Conservation (phyloP, 2,329 filamentous ascomycete species). For the Alternaria arborescens region DNA sequence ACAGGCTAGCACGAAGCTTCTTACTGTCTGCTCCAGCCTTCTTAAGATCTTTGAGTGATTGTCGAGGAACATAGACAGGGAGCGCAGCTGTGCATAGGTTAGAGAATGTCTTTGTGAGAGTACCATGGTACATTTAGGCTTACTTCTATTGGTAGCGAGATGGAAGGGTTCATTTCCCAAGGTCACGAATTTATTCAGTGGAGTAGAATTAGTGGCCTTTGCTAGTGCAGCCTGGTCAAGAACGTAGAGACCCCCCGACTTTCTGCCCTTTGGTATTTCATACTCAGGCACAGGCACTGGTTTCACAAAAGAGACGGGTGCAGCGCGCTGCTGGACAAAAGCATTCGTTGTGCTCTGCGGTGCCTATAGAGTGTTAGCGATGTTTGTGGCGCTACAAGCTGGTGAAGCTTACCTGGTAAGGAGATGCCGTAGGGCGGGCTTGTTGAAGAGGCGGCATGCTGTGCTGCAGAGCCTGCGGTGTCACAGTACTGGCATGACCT, state of each 20-base stretch:
- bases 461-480: constrained; percentile 45
- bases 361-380: constrained; percentile 33
- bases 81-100: constrained; percentile 47
- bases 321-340: constrained; percentile 35
- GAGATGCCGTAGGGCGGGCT: constrained; percentile 28
- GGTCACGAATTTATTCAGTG: constrained; percentile 55
- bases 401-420: constrained; percentile 42
- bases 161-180: constrained; percentile 55
- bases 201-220: constrained; percentile 55
- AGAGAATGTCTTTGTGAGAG: constrained; percentile 23
- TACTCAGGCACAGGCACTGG: constrained; percentile 41
- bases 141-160: constrained; percentile 56
- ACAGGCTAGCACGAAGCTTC: constrained; percentile 47
- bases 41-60: constrained; percentile 58
- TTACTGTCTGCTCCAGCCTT: constrained; percentile 54
- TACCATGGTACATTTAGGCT: constrained; percentile 26
- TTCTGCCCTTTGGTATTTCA: constrained; percentile 47
- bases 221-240: constrained; percentile 53
- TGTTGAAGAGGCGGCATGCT: constrained; percentile 27
- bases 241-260: constrained; percentile 53
- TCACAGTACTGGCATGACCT: constrained; percentile 36
- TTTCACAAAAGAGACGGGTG: constrained; percentile 24
- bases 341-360: constrained; percentile 39
- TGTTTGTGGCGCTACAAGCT: background rate
- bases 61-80: constrained; percentile 54